Evolutionary conservation across 352 stramenopile species (phyloP).

Genomic region (Globisporangium sylvaticum): DNA sequence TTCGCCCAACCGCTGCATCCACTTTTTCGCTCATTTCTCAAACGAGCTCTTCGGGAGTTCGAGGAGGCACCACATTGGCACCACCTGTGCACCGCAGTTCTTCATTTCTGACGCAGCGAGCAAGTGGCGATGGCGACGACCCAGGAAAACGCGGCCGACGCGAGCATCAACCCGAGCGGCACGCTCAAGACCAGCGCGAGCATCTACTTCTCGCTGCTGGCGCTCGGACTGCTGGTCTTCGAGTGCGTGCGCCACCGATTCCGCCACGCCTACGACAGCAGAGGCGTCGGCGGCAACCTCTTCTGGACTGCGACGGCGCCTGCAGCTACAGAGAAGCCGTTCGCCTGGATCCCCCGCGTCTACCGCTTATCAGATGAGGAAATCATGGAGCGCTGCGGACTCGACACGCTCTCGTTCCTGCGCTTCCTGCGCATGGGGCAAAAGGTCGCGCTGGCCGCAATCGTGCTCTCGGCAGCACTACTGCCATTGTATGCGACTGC

Average conservation of each 20-base stretch:
- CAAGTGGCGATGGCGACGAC: slow-evolving; percentile 26
- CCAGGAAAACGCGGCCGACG: slow-evolving; percentile 40
- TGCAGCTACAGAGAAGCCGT: slow-evolving; percentile 14
- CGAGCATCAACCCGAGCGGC: slow-evolving; percentile 59
- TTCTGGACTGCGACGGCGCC: slow-evolving; percentile 22
- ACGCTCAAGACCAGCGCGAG: slow-evolving; percentile 62
- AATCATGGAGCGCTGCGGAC: slow-evolving; percentile 60
- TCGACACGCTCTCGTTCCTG: slow-evolving; percentile 75
- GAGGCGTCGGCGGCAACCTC: slow-evolving; percentile 26
- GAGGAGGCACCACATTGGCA: neutral
- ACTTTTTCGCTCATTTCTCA: neutral
- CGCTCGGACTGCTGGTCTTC: slow-evolving; percentile 48
- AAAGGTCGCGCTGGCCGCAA: slow-evolving; percentile 57
- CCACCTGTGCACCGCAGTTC: neutral
- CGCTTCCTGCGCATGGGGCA: slow-evolving; percentile 64
- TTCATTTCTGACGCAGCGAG: neutral
- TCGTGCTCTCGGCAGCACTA: slow-evolving; percentile 50
- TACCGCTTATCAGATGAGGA: slow-evolving; percentile 57
- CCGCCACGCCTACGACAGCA: slow-evolving; percentile 50
- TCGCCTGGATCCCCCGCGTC: slow-evolving; percentile 47
- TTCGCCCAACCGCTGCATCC: slow-evolving; percentile 5
- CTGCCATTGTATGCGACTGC: slow-evolving; percentile 74
- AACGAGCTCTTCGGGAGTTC: neutral
- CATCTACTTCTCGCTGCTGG: slow-evolving; percentile 65
- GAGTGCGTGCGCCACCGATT: slow-evolving; percentile 54